Evolutionary conservation across 495 filamentous ascomycete species (phyloP), one percentile per base, ranked within the genome.

Genomic region (Aspergillus affinis): DNA sequence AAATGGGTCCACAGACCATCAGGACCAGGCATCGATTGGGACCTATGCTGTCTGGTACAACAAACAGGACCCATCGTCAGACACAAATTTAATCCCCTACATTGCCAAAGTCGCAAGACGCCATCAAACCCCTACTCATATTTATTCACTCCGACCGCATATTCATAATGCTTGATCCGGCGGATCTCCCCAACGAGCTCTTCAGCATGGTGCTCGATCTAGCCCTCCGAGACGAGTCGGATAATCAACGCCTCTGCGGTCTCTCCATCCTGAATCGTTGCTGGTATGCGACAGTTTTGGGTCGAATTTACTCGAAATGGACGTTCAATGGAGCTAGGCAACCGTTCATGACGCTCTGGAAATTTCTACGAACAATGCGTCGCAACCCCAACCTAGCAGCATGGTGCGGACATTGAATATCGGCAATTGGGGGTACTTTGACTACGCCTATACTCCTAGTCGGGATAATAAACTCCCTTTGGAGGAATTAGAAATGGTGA

Each of bases 311-410:
- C 51, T 41, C 26, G 12, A 3, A 54, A 54, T 54, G 51, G 51
- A 32, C 51, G 4, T 54, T 32, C 32, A 54, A 54, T 54, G 51
- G 51, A 41, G 51, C 51, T 8, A 23, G 51, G 18, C 26, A 54
- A 13, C 41, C 51, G 23, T 36, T 29, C 30, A 29, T 32, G 51
- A 32, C 26, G 8, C 29, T 54, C 18, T 54, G 51, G 51, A 29
- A 20, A 9, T 54, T 54, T 19, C 23, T 54, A 12, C 51, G 51
- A 19, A 41, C 51, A 36, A 54, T 54, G 19, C 29, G 26, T 19
- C 19, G 26, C 51, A 29, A 36, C 30, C 51, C 51, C 18, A 12
- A 30, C 32, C 23, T 54, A 8, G 51, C 51, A 29, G 8, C 26
- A 13, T 20, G 8, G 51, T 54, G 27, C 51, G 29, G 18, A 36